Conservation (phyloP, 1,284 basidiomycete species). For the Moesziomyces sp. region DNA sequence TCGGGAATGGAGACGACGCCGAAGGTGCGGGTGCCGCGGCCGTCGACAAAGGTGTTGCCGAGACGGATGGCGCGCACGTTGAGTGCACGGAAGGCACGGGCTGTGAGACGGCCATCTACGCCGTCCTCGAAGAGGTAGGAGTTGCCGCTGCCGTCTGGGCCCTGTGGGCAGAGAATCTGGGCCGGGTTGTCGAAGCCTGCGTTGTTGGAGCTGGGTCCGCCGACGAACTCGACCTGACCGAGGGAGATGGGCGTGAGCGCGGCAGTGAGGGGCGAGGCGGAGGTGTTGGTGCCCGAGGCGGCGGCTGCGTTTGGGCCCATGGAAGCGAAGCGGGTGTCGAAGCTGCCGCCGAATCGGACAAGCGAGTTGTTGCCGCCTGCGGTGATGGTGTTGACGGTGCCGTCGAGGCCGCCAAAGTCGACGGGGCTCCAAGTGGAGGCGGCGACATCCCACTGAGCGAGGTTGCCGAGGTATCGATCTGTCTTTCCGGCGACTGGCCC, state of each 20-base stretch:
- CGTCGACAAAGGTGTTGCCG: constrained; percentile 85
- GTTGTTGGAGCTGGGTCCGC: constrained; percentile 77
- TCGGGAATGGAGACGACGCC: constrained; percentile 82
- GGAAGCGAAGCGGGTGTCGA: constrained; percentile 72
- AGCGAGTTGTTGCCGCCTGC: constrained; percentile 78
- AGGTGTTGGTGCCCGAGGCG: constrained; percentile 71
- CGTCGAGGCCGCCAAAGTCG: constrained; percentile 84
- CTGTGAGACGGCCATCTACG: constrained; percentile 77
- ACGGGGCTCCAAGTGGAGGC: constrained; percentile 78
- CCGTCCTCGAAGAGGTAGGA: constrained; percentile 86
- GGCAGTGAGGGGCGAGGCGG: constrained; percentile 62
- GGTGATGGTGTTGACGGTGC: constrained; percentile 81
- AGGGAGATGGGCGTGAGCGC: constrained; percentile 69
- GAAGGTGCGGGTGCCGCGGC: constrained; percentile 85
- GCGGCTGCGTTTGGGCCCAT: constrained; percentile 68
- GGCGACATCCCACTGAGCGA: constrained; percentile 81
- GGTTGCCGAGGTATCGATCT: constrained; percentile 72
- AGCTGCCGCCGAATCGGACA: constrained; percentile 88
- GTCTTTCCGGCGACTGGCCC: constrained; percentile 61
- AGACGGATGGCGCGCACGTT: constrained; percentile 83
- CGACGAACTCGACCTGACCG: constrained; percentile 74
- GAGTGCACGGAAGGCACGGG: constrained; percentile 79
- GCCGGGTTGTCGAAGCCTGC: constrained; percentile 77
- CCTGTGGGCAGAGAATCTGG: constrained; percentile 84
- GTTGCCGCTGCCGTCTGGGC: constrained; percentile 79